Evolutionary conservation across 129 eudicot genomes (phyloP).

Genomic region (Tanacetum coccineum): DNA sequence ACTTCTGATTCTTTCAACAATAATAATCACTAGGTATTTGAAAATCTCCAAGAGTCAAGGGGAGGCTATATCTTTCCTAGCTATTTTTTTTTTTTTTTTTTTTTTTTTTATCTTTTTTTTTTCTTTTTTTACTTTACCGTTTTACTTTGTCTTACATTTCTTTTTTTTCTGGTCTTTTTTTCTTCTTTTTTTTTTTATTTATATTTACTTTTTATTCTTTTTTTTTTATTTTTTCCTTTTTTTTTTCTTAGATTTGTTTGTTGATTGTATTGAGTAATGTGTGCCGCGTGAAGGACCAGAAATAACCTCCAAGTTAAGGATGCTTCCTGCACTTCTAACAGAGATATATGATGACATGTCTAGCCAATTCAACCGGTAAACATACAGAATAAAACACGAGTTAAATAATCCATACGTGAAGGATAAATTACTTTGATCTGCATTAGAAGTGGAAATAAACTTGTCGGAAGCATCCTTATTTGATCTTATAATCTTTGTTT

Average conservation of each 20-base stretch:
- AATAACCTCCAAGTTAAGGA: conserved; percentile 82
- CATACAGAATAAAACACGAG: conserved; percentile 10
- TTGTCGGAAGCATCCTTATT: conserved; percentile 34
- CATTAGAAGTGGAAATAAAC: conserved; percentile 32
- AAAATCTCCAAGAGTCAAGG: conserved; percentile 89
- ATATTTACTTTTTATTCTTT: no score
- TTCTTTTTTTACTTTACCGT: no score
- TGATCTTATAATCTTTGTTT: conserved; percentile 37
- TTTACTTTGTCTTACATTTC: no score
- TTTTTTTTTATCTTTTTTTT: no score
- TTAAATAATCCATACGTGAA: background rate
- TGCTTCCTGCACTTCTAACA: conserved; percentile 95
- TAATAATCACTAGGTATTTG: conserved; percentile 73
- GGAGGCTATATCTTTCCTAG: no score
- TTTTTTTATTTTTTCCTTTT: no score
- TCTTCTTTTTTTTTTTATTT: no score
- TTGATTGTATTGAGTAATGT: conserved; percentile 60
- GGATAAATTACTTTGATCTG: conserved; percentile 59
- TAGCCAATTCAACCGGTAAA: conserved; percentile 36
- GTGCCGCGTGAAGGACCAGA: conserved; percentile 84
- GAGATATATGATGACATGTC: conserved; percentile 58
- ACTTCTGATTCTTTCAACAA: conserved; percentile 84
- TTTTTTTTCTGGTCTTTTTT: no score
- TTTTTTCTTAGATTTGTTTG: conserved; percentile 56
- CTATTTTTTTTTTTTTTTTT: no score